Base-by-base conservation (phyloP, 208 protist species). In the Trypanosoma melophagium region DNA sequence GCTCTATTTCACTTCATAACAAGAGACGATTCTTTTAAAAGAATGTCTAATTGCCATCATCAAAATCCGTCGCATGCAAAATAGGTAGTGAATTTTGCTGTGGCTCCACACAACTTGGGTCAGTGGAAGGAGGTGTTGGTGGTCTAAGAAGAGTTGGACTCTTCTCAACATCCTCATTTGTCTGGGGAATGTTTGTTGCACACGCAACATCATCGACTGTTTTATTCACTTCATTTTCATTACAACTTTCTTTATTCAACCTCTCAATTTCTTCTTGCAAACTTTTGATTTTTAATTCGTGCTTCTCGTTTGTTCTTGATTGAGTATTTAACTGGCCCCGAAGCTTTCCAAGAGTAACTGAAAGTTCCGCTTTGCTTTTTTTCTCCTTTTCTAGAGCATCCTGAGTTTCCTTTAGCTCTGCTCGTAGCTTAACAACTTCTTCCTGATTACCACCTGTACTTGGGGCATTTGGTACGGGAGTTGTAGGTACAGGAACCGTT, bases 301-400 rank as follows among this genome's bases (percentile, higher is more conserved):
- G 76, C 25, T 76, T 84, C 28, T 92, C 84, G 61, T 90, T 92
- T 24, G 62, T 68, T 59, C 72, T 72, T 8, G 63, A 75, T 14
- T 90, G 57, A 54, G 82, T 69, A 60, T 80, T 66, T 66, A 87
- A 70, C 61, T 92, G 80, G 0, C 71, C 77, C 5, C 80, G 76
- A 7, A 87, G 52, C 74, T 92, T 90, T 1, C 83, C 82, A 17
- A 76, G 60, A 59, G 58, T 78, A 41, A 93, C 61, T 25, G 84
- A 78, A 24, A 92, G 42, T 40, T 93, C 85, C 17, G 86, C 83
- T 40, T 71, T 79, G 40, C 80, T 74, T 68, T 83, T 89, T 19
- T 85, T 81, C 62, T 92, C 85, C 40, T 64, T 86, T 28, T 76
- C 73, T 22, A 95, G 64, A 35, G 83, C 77, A 59, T 91, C 86